Percentiles rank a stretch among this genome's conserved stretches.
phyloP scores from a whole-genome alignment of 176 grass and related monocot species.

The Phragmites australis region DNA sequence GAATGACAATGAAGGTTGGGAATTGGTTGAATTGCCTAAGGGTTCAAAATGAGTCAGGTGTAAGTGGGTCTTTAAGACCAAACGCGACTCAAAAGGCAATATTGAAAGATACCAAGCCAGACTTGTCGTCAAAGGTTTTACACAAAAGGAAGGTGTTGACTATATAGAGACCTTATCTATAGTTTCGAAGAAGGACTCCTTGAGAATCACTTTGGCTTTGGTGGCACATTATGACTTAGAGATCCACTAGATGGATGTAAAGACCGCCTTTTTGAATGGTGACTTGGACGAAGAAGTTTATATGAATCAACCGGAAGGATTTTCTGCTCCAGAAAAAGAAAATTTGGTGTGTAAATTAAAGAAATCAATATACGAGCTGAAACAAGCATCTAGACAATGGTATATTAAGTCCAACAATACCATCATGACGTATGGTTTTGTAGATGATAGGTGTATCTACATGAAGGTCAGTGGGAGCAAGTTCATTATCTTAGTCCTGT shows the following conservation, averaged over 20 bases:
- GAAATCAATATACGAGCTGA: slow-evolving; percentile 39
- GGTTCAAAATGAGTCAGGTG: background rate
- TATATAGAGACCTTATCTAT: slow-evolving; percentile 24
- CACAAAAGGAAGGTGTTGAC: slow-evolving; percentile 28
- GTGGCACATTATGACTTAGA: slow-evolving; percentile 20
- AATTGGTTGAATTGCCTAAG: background rate
- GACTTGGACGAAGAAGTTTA: slow-evolving; percentile 32
- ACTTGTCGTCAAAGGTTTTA: slow-evolving; percentile 5
- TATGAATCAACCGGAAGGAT: slow-evolving; percentile 29
- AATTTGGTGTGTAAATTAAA: slow-evolving; percentile 27
- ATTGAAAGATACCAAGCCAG: background rate
- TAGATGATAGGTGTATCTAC: slow-evolving; percentile 21
- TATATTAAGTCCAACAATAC: slow-evolving; percentile 32
- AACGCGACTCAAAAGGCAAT: background rate
- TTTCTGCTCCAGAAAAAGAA: background rate
- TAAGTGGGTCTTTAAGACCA: background rate
- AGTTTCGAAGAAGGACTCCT: background rate
- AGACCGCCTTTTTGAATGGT: slow-evolving; percentile 29
- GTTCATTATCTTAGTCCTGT: background rate
- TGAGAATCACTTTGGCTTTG: slow-evolving; percentile 25
- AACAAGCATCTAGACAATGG: slow-evolving; percentile 25
- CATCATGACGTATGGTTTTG: background rate
- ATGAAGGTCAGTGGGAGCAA: slow-evolving; percentile 28
- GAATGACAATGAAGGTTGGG: background rate
- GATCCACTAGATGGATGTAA: slow-evolving; percentile 38